phyloP scores from a whole-genome alignment of 164 flowering plant species.

The Litsea cubeba region DNA sequence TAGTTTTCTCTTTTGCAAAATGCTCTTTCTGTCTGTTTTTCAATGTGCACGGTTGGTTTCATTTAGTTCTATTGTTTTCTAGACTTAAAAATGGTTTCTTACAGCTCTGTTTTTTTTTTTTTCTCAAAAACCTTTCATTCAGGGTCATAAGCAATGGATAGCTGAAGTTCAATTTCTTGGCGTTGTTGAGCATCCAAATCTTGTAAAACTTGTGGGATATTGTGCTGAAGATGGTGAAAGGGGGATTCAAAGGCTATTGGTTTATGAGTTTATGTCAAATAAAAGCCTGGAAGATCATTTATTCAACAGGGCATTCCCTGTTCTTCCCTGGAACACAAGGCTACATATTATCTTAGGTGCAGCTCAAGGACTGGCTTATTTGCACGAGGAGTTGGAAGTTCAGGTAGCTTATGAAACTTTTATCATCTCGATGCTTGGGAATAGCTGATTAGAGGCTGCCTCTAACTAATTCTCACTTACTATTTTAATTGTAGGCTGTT shows the following conservation, averaged over 20 bases:
- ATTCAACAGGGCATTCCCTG: slow-evolving; percentile 32
- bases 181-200: slow-evolving; percentile 53
- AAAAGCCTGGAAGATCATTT: slow-evolving; percentile 49
- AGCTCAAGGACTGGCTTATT: slow-evolving; percentile 51
- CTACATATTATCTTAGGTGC: slow-evolving; percentile 40
- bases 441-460: background rate
- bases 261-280: slow-evolving; percentile 50
- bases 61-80: background rate
- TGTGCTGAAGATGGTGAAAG: slow-evolving; percentile 51
- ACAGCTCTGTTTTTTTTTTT: background rate
- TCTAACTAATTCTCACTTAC: background rate
- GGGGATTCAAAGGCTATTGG: slow-evolving; percentile 49
- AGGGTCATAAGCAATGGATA: slow-evolving; percentile 56
- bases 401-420: slow-evolving; percentile 26
- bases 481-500: too few species aligned
- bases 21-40: too few species aligned
- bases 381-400: slow-evolving; percentile 48
- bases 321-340: slow-evolving; percentile 43
- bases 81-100: background rate
- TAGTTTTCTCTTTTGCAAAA: too few species aligned
- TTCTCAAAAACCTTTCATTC: background rate
- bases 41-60: background rate
- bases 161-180: slow-evolving; percentile 60
- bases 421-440: background rate
- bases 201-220: slow-evolving; percentile 52